Evolutionary conservation across 805 yeast species (phyloP), one percentile per base, ranked within the genome.

Genomic region (Yarrowia porcina): DNA sequence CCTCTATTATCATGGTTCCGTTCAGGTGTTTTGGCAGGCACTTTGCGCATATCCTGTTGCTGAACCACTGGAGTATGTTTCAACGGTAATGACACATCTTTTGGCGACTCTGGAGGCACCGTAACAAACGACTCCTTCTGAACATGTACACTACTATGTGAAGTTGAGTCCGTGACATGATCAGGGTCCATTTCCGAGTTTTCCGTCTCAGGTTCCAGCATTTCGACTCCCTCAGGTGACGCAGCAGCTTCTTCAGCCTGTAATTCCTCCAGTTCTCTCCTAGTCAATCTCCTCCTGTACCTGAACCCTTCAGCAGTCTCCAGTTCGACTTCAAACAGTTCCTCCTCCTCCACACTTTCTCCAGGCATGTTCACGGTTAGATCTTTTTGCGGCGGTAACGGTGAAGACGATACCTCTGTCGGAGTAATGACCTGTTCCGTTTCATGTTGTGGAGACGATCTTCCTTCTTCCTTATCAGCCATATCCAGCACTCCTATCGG

Each of bases 1-100:
- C 94, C 94, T 33, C 94, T 75, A 61, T 69, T 75, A 47, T 73
- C 73, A 41, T 70, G 66, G 57, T 71, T 64, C 25, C 72, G 49
- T 13, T 39, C 61, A 2, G 49, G 61, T 4, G 61, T 39, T 36
- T 56, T 41, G 2, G 61, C 49, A 27, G 47, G 59, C 15, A 23
- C 21, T 6, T 36, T 52, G 5, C 59, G 56, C 38, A 30, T 52
- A 8, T 35, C 59, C 6, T 52, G 44, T 6, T 12, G 32, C 12
- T 35, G 59, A 4, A 52, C 28, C 21, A 27, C 33, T 8, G 59
- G 59, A 1, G 28, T 25, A 13, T 52, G 44, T 18, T 49, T 49
- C 5, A 32, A 39, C 10, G 44, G 59, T 9, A 52, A 23, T 13
- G 59, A 36, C 9, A 52, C 59, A 12, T 52, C 59, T 23, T 23